A percentile compares a stretch with the other conserved stretches of the same genome.
Evolutionary conservation across 352 stramenopile species (phyloP).

Genomic region (Thraustotheca clavata): DNA sequence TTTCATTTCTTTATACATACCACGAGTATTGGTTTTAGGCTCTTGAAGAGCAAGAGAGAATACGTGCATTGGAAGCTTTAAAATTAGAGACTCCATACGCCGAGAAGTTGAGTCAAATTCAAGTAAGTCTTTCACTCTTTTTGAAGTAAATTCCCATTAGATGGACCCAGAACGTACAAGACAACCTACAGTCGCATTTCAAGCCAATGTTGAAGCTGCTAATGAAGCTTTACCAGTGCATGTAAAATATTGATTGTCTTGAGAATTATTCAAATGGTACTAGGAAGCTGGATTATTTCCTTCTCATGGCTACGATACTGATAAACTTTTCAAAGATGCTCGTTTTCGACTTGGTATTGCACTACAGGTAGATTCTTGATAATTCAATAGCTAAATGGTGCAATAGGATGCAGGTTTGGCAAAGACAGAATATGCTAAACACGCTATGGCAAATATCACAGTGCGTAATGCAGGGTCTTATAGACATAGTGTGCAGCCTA

Average conservation of each 20-base stretch:
- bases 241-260: conserved; percentile 17
- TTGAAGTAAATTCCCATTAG: conserved; percentile 24
- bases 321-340: conserved; percentile 75
- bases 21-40: background rate
- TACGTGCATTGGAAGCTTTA: conserved; percentile 43
- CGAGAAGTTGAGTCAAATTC: conserved; percentile 45
- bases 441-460: conserved; percentile 59
- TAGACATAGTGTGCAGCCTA: conserved; percentile 41
- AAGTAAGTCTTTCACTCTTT: conserved; percentile 26
- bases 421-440: conserved; percentile 50
- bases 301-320: conserved; percentile 61
- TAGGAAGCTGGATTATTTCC: conserved; percentile 66
- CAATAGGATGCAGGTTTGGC: conserved; percentile 50
- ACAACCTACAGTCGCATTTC: conserved; percentile 63
- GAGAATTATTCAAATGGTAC: background rate
- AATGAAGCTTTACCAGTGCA: conserved; percentile 47
- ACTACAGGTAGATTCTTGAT: conserved; percentile 33
- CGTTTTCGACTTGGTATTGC: conserved; percentile 69
- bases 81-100: conserved; percentile 64
- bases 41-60: conserved; percentile 28
- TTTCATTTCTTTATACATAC: background rate
- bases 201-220: conserved; percentile 49
- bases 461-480: conserved; percentile 63
- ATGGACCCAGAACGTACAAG: conserved; percentile 48
- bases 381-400: background rate